Evolutionary conservation across 345 rosid genomes (phyloP).

Genomic region (Triadica sebifera): DNA sequence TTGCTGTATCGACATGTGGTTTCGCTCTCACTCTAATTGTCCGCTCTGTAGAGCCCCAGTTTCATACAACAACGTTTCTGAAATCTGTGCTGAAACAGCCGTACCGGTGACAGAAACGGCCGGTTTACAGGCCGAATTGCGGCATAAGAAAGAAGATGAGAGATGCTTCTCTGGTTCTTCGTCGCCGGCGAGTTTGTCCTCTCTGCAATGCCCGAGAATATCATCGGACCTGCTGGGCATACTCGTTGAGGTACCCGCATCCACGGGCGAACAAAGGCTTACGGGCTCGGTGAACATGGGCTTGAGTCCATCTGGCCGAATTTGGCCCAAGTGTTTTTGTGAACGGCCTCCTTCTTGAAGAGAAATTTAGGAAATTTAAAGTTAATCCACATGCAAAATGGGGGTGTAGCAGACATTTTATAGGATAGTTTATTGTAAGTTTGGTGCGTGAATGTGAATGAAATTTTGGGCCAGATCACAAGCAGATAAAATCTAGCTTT

Average conservation of each 20-base stretch:
- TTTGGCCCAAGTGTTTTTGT: neutral
- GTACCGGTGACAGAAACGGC: neutral
- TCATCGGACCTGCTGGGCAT: neutral
- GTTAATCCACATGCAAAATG: too few relatives aligned
- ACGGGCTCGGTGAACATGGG: too few relatives aligned
- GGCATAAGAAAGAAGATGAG: neutral
- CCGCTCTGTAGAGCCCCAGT: slow-evolving; percentile 21
- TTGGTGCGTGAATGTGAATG: too few relatives aligned
- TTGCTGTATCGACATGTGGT: slow-evolving; percentile 28
- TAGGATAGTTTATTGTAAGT: too few relatives aligned
- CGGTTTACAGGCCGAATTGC: too few relatives aligned
- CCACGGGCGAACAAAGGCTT: neutral
- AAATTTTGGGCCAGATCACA: too few relatives aligned
- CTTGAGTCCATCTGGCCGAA: neutral
- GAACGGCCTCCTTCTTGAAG: neutral
- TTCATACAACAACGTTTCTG: neutral
- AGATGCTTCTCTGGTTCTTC: neutral
- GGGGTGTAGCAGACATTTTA: too few relatives aligned
- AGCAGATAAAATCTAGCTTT: too few relatives aligned
- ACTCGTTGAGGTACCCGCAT: neutral
- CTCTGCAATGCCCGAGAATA: neutral
- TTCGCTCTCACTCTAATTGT: slow-evolving; percentile 28
- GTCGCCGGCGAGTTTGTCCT: slow-evolving; percentile 1
- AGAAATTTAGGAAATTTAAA: too few relatives aligned
- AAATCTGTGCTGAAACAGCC: neutral